Evolutionary conservation across 2,329 filamentous ascomycete species (phyloP).

Genomic region (Diaporthe caulivora): DNA sequence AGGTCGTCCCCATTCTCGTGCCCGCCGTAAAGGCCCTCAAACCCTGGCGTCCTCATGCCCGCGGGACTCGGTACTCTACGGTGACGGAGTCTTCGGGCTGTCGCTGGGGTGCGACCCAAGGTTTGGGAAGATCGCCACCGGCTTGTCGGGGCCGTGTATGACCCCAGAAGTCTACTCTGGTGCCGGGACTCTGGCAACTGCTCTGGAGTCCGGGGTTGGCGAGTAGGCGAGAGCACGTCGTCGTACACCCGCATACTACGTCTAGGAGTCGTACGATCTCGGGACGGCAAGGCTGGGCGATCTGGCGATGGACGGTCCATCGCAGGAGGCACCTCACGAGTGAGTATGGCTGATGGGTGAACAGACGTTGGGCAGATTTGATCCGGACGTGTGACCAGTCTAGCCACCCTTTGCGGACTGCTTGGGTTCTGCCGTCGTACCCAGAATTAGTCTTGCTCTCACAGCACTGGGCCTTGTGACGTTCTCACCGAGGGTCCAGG

Average conservation of each 20-base stretch:
- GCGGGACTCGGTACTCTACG: conserved; percentile 50
- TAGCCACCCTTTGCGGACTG: conserved; percentile 29
- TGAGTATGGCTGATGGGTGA: conserved; percentile 2
- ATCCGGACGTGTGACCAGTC: conserved; percentile 4
- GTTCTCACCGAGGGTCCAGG: conserved; percentile 35
- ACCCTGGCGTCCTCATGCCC: conserved; percentile 57
- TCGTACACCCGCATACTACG: conserved; percentile 58
- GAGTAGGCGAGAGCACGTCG: conserved; percentile 56
- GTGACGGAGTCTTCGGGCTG: conserved; percentile 40
- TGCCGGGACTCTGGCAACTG: conserved; percentile 63
- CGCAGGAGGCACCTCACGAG: conserved; percentile 5
- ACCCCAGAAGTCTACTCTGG: conserved; percentile 55
- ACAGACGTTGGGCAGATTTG: conserved; percentile 17
- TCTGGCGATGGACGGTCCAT: conserved; percentile 14
- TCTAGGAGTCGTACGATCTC: conserved; percentile 40
- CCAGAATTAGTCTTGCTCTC: background rate
- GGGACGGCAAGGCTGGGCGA: conserved; percentile 37
- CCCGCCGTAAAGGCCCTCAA: conserved; percentile 61
- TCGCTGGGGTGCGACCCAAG: conserved; percentile 42
- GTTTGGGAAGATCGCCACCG: conserved; percentile 38
- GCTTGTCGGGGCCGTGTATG: conserved; percentile 58
- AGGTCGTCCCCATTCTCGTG: conserved; percentile 61
- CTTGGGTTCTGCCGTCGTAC: conserved; percentile 18
- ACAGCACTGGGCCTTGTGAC: background rate
- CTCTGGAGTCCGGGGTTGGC: conserved; percentile 64